Evolutionary conservation across 768 basidiomycete genomes (phyloP), one percentile per base, ranked within the genome.

Genomic region (Lactarius akahatsu): DNA sequence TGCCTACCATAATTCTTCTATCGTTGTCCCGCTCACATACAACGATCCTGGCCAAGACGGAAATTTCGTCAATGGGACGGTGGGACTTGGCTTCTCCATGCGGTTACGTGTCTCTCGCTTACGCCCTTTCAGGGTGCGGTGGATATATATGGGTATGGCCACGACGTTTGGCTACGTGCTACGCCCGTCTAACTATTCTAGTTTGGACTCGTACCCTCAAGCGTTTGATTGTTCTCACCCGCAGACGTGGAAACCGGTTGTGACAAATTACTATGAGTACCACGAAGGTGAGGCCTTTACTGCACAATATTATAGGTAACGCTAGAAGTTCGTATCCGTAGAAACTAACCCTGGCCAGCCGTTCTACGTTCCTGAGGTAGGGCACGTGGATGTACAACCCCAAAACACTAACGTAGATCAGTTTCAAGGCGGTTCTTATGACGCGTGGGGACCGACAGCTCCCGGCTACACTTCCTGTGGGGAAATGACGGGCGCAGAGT

Each of bases 171-270:
- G 18, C 10, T 5, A 13, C 47, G 28, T 43, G n/a, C 11, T 8
- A 3, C 23, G 7, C 10, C 20, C 26, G 38, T 54, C 15, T 67
- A 30, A 65, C 15, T 4, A 58, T 68, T 28, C 34, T 57, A 36
- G 63, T 32, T 32, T 71, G 65, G 91, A 92, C 71, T 82, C 84
- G 0, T 92, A 92, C 67, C 90, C 90, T 1, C 90, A 92, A 79
- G 79, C 82, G 0, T 93, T 91, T 71, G 91, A 94, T 71, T 94
- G 92, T 73, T 90, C 90, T 0, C 82, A 89, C 67, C 90, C 92
- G 2, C 78, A 78, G 1, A 72, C 67, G 0, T 94, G 92, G 92
- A 82, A 73, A 15, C 83, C 83, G 2, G 83, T 93, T n/a, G 78
- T 78, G 0, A 83, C 83, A 2, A 84, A 81, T 68, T 92, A 91